Evolutionary conservation across 805 yeast species (phyloP).

Genomic region (Tetrapisispora pingtungensis): DNA sequence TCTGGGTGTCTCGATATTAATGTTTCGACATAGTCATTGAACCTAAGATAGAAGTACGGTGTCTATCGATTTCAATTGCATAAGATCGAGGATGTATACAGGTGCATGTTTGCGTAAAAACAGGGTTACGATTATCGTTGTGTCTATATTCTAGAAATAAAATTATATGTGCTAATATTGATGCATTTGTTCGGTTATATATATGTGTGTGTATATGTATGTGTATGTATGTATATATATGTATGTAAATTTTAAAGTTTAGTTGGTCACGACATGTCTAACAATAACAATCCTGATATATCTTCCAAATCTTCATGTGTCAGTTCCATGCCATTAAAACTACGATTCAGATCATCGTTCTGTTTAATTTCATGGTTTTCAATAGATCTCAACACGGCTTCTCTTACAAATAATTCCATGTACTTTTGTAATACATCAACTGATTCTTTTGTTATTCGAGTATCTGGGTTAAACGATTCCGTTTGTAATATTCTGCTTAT

Average conservation of each 20-base stretch:
- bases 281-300: constrained; percentile 23
- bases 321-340: constrained; percentile 8
- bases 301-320: constrained; percentile 23
- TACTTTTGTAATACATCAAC: constrained; percentile 17
- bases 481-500: constrained; percentile 18
- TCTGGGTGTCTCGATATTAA: too few species aligned
- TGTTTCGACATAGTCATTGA: too few species aligned
- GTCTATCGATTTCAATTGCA: too few species aligned
- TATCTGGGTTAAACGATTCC: constrained; percentile 12
- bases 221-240: background rate
- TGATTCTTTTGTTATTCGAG: constrained; percentile 17
- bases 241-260: too few species aligned
- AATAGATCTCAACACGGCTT: constrained; percentile 22
- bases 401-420: constrained; percentile 22
- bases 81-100: too few species aligned
- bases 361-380: constrained; percentile 15
- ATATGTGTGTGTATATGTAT: background rate
- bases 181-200: too few species aligned
- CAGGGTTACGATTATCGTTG: too few species aligned
- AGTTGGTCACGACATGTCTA: constrained; percentile 23
- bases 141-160: too few species aligned
- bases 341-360: background rate
- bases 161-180: too few species aligned
- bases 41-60: too few species aligned
- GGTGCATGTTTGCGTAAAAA: too few species aligned